Evolutionary conservation across 352 stramenopile genomes (phyloP), one percentile per base, ranked within the genome.

Genomic region (Elongisporangium undulatum): DNA sequence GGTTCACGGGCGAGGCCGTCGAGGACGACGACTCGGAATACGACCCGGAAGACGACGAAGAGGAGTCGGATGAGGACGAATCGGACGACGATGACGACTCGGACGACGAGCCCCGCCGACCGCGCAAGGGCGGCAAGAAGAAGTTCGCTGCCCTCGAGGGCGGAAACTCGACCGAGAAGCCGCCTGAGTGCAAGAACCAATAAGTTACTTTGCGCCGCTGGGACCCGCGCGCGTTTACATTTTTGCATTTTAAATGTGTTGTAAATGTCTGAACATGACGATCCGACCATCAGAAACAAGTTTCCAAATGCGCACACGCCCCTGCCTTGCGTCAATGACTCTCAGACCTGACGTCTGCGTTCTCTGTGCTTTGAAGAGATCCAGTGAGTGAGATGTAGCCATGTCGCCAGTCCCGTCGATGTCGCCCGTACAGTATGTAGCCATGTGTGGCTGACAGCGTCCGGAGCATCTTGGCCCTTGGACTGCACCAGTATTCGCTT

Each of bases 171-270:
- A 87, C 77, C 21, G 83, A 94, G 72, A 92, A 94, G 72, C 85
- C 85, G 45, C 82, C 82, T 52, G 85, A 94, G 80, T 94, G 85
- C 80, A 94, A 94, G 77, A 94, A 94, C 74, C 85, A 94, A 73
- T 94, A 89, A 91, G 58, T 65, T 65, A 45, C 34, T 45, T 45
- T 16, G 34, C 34, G 34, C 34, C 34, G 34, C 34, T 45, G 34
- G 34, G 34, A 45, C 34, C 34, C 13, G 34, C 34, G 34, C 34
- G 17, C 45, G n/a, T n/a, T 26, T 53, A 16, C 22, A 26, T 26
- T 53, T 26, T 53, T 22, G 22, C 20, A 53, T 53, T 53, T 53
- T 53, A 45, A 45, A 45, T 45, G 34, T 45, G 34, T 17, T 45
- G 9, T 17, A 45, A 45, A 15, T 17, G 34, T 45, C 13, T 45